These are phyloP conservation scores for Anthracocystis panici-leucophaei DNA, from an alignment of 1,284 basidiomycete genomes.

Conservation along the genomic window DNA sequence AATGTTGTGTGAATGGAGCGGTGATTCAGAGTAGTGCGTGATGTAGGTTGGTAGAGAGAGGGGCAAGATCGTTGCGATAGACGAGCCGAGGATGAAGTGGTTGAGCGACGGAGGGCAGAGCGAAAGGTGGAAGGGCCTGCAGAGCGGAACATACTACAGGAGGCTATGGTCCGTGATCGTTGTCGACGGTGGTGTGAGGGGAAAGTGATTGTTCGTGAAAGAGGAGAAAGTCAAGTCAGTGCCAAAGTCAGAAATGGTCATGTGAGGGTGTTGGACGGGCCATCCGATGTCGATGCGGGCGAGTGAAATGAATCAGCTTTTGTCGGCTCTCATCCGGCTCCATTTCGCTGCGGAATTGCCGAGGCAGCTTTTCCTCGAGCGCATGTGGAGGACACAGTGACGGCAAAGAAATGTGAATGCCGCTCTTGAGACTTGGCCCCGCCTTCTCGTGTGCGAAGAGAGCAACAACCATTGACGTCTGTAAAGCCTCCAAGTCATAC, in stretches of 20 bases:
- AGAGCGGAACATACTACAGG: slow-evolving; percentile 44
- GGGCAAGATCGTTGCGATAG: neutral
- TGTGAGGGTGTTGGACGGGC: neutral
- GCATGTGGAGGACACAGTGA: neutral
- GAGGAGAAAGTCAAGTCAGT: neutral
- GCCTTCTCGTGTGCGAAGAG: too few relatives aligned
- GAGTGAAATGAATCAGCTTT: slow-evolving; percentile 5
- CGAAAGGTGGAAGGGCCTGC: slow-evolving; percentile 17
- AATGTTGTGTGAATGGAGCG: slow-evolving; percentile 22
- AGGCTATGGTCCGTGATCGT: slow-evolving; percentile 4
- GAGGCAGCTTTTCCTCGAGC: neutral
- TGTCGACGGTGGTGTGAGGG: neutral
- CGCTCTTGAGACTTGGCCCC: too few relatives aligned
- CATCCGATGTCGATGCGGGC: neutral
- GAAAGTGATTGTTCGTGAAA: neutral
- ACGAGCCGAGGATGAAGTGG: neutral
- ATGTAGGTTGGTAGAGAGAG: neutral
- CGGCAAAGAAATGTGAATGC: too few relatives aligned
- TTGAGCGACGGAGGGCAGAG: slow-evolving; percentile 26
- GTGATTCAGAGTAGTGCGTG: neutral
- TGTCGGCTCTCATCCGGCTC: slow-evolving; percentile 1
- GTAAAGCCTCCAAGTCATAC: too few relatives aligned
- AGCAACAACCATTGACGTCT: too few relatives aligned
- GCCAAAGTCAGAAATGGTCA: neutral
- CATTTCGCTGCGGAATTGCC: neutral